Conservation (phyloP, 1,139 yeast genomes). For the Yamadazyma blattariae region DNA sequence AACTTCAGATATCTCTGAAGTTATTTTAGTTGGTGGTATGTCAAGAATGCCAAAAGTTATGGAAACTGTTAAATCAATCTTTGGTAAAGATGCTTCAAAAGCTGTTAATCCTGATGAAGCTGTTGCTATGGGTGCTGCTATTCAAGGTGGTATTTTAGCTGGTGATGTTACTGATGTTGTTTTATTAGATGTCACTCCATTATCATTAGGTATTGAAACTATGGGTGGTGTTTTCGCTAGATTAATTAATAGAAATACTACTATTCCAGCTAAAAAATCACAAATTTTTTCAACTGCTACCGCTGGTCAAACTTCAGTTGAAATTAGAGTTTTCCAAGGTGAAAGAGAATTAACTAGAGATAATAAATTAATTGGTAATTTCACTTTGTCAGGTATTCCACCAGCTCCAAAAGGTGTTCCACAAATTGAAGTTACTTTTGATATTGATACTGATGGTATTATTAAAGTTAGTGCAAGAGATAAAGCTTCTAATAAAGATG, state of each 20-base stretch:
- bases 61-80: conserved; percentile 89
- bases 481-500: conserved; percentile 97
- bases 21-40: conserved; percentile 99
- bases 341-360: conserved; percentile 99
- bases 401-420: conserved; percentile 99
- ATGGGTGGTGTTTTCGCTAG: conserved; percentile 99
- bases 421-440: conserved; percentile 97
- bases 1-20: conserved; percentile 89
- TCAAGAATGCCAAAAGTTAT: conserved; percentile 99
- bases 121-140: conserved; percentile 99
- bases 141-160: conserved; percentile 97
- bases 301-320: conserved; percentile 98
- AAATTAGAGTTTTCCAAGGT: conserved; percentile 99
- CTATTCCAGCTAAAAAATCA: conserved; percentile 95
- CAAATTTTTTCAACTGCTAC: conserved; percentile 98
- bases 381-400: conserved; percentile 93
- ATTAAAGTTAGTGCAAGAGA: conserved; percentile 98
- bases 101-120: conserved; percentile 99
- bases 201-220: conserved; percentile 97
- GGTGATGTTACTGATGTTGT: conserved; percentile 87
- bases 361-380: conserved; percentile 98
- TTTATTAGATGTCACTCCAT: conserved; percentile 95
- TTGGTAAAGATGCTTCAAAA: conserved; percentile 96
- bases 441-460: conserved; percentile 98
- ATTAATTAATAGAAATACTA: conserved; percentile 95